These are phyloP conservation scores for Eucalyptus decipiens DNA, from an alignment of 345 rosid genomes.

Conservation along the genomic window DNA sequence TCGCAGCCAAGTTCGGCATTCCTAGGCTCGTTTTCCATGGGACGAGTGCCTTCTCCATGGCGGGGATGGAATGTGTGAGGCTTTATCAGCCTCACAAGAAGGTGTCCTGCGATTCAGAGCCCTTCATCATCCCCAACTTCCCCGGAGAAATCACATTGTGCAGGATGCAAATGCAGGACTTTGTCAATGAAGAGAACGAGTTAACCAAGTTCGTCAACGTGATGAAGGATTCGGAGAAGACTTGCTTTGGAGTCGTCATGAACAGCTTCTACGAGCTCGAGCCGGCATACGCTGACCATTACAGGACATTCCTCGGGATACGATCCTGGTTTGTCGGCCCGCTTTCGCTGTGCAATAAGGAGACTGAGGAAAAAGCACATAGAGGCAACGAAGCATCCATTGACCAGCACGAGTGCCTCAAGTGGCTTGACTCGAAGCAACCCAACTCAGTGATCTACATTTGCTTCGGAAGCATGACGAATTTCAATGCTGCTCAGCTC, in stretches of 20 bases:
- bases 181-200: background rate
- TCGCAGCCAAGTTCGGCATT: slow-evolving; percentile 12
- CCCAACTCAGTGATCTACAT: slow-evolving; percentile 29
- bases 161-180: background rate
- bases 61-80: background rate
- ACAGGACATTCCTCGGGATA: slow-evolving; percentile 18
- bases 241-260: slow-evolving; percentile 47
- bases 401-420: slow-evolving; percentile 16
- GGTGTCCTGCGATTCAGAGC: slow-evolving; percentile 13
- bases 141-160: slow-evolving; percentile 16
- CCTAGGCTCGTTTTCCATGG: slow-evolving; percentile 26
- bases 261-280: slow-evolving; percentile 82
- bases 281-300: slow-evolving; percentile 31
- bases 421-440: slow-evolving; percentile 24
- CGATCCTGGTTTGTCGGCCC: slow-evolving; percentile 67
- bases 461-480: slow-evolving; percentile 22
- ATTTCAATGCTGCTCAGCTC: slow-evolving; percentile 7
- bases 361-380: background rate
- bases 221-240: slow-evolving; percentile 19
- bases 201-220: background rate
- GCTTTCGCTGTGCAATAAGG: slow-evolving; percentile 1
- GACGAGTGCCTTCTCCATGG: background rate
- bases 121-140: slow-evolving; percentile 10
- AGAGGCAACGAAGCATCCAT: slow-evolving; percentile 5
- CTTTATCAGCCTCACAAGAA: background rate